Base-by-base conservation (phyloP, 768 basidiomycete species). In the Dioszegia aurantiaca region DNA sequence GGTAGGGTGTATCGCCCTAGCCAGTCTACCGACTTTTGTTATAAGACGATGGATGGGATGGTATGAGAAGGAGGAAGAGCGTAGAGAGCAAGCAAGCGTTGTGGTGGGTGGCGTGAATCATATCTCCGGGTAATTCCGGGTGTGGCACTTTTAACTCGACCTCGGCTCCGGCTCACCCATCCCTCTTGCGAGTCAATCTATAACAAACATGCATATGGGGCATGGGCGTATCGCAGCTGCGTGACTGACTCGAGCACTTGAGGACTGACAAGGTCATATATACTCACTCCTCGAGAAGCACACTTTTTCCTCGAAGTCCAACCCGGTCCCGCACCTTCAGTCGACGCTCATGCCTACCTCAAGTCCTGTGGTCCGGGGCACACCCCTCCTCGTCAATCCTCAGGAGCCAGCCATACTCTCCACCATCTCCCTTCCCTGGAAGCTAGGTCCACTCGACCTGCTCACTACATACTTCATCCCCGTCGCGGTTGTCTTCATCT, bases 401-500 rank as follows among this genome's bases (percentile, higher is more conserved):
- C 30, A 42, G 12, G 53, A 55, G 19, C 53, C 53, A 14, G 16
- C 40, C 14, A 19, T 27, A 1, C 40, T 43, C 26, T 8, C 40
- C 24, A 4, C 21, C 17, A 17, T 27, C 5, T 31, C 44, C 31
- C 27, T 40, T 14, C 28, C 31, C 4, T 49, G 26, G 26, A n/a
- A 30, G n/a, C 59, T 67, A 1, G 62, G 62, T 31, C 62, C 65
- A 2, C 30, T 67, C 31, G 65, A 64, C 47, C 40, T 31, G 2
- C 55, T 57, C 47, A 55, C 56, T 5, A 26, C 24, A 14, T 48
- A 53, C 14, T 40, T 42, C 14, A 46, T 67, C 26, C 65, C 65
- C 17, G 54, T 67, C 31, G 47, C 53, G n/a, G 59, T 61, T 8
- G 56, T 67, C 3, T 64, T 60, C 47, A 45, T 67, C 48, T 67